Base-by-base conservation (phyloP, 108 stramenopile species). In the Cylindrotheca fusiformis region DNA sequence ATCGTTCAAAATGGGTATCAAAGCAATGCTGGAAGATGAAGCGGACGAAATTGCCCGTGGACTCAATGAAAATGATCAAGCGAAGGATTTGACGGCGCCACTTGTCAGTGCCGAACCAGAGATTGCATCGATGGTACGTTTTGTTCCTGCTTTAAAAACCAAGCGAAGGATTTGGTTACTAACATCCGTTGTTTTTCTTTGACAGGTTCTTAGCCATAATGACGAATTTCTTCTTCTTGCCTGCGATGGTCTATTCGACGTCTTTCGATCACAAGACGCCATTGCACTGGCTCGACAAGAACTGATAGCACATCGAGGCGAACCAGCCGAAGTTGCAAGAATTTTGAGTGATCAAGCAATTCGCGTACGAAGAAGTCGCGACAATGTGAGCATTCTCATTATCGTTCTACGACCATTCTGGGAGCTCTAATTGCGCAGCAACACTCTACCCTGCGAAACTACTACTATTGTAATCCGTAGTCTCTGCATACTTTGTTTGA, bases 171-270 rank as follows among this genome's bases (percentile, higher is more conserved):
- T 57, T 24, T 12, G 22, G 27, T 49, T 55, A 44, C 62, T 48
- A 6, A 52, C 52, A 31, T 29, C 41, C 64, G 33, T 53, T 48
- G 57, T 44, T 67, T 19, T 48, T 8, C 51, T 50, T 5, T 0
- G 58, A 12, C 67, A 85, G 87, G 85, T 94, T 53, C 63, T 96
- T 50, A 90, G 79, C 27, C 90, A 92, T 55, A 84, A 84, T 47
- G 96, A 96, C 68, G 94, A 98, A 78, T 98, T 98, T 75, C 67
- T 97, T 29, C 73, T 98, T 29, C 75, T 98, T 54, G 97, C 97
- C 19, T 98, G 97, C 77, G 97, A 98, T 67, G 97, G 97, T 33
- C 77, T 98, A 4, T 98, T 97, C 67, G 97, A 98, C 71, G 97
- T 98, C 3, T 95, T 96, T 78, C 78, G 93, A 47, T 93, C 92